Conservation (phyloP, 768 basidiomycete genomes). For the Dentipellis sp. region DNA sequence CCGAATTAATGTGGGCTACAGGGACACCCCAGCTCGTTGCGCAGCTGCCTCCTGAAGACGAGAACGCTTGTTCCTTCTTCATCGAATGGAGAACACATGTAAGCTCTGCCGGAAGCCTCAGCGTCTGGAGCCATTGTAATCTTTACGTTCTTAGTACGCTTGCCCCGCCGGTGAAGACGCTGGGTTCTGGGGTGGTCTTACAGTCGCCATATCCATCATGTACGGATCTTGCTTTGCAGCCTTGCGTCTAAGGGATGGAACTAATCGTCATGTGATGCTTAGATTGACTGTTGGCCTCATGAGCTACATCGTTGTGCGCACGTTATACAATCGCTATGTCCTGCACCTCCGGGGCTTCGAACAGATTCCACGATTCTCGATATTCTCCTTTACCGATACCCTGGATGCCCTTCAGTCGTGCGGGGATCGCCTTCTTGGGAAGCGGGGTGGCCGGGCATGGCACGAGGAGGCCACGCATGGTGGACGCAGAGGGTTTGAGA, state of each 20-base stretch:
- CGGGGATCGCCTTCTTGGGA: constrained; percentile 14
- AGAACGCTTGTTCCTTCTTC: constrained; percentile 65
- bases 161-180: constrained; percentile 59
- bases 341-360: constrained; percentile 64
- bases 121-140: not conserved
- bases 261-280: not conserved
- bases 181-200: constrained; percentile 35
- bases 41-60: constrained; percentile 60
- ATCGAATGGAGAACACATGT: constrained; percentile 84
- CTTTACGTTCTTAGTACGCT: constrained; percentile 39
- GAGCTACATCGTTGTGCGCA: constrained; percentile 58
- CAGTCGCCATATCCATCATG: constrained; percentile 50
- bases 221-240: constrained; percentile 27
- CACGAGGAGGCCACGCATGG: constrained; percentile 11
- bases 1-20: constrained; percentile 4
- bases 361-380: constrained; percentile 57
- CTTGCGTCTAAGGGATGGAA: not conserved
- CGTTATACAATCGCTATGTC: constrained; percentile 71
- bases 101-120: constrained; percentile 14
- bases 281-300: constrained; percentile 51
- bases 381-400: constrained; percentile 21
- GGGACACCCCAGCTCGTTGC: constrained; percentile 50
- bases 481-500: constrained; percentile 16
- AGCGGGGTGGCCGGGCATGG: constrained; percentile 15
- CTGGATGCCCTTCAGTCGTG: constrained; percentile 16